Evolutionary conservation across 140 eudicot genomes (phyloP), one percentile per base, ranked within the genome.

Genomic region (Erigeron philadelphicus): DNA sequence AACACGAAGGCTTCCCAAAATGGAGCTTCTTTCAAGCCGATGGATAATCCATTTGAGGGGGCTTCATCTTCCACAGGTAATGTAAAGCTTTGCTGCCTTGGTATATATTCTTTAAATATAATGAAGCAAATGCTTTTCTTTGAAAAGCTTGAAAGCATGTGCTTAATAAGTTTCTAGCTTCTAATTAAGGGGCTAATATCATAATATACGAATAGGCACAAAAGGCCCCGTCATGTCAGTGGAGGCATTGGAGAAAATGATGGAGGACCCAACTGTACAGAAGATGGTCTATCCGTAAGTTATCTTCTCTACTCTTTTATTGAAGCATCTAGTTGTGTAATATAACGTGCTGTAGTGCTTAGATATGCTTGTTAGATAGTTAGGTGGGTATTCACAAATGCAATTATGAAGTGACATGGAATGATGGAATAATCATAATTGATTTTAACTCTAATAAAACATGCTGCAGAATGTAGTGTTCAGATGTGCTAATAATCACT

Each of bases 181-280:
- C 35, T 31, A 68, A 38, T 18, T 57, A 57, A 75, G 63, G 60
- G 15, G 54, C 70, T 75, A 75, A 75, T n/a, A 10, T 58, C 35
- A 38, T 68, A 16, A 11, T 47, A 60, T 67, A 18, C 15, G 49
- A 41, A 65, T 82, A 84, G 90, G 71, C 38, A 23, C 79, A 50
- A 8, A 59, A 58, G 76, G 67, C 46, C 81, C 93, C 18, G 71
- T 76, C 59, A 64, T 93, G 85, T 86, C 96, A 0, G 95, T 93
- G 62, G 98, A 93, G 74, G 95, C 96, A 41, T 78, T 92, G 84
- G 96, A 88, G 88, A 92, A 92, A 78, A 88, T 88, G 98, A 84
- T 92, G 96, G 98, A 93, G 70, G 98, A 93, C 80, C 98, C 98
- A 67, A 80, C 80, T 13, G 88, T 93, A 45, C 96, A 89, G 72